A percentile compares a stretch with the other conserved stretches of the same genome.
phyloP scores from a whole-genome alignment of 2,329 filamentous ascomycete genomes.

The Aspergillus brasiliensis region DNA sequence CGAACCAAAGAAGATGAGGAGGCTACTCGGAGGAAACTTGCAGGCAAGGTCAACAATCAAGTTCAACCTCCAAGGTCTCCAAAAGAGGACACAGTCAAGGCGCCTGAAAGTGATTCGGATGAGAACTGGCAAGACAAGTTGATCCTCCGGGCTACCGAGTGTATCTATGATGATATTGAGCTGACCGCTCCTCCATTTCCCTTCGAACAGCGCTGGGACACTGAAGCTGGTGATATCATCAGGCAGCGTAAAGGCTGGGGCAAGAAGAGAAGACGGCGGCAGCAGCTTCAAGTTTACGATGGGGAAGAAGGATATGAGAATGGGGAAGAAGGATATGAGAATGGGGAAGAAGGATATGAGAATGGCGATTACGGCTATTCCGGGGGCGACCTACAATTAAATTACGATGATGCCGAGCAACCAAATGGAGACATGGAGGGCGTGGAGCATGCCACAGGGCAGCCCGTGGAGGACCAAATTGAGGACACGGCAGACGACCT shows the following conservation, averaged over 20 bases:
- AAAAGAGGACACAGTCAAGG: conserved; percentile 26
- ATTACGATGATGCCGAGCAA: conserved; percentile 48
- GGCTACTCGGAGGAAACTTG: conserved; percentile 61
- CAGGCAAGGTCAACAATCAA: conserved; percentile 53
- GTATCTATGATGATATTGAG: conserved; percentile 67
- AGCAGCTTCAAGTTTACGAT: conserved; percentile 53
- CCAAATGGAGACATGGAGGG: conserved; percentile 20
- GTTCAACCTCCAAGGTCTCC: conserved; percentile 30
- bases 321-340: too few species aligned
- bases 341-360: conserved; percentile 41
- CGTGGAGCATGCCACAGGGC: conserved; percentile 18
- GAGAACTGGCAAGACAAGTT: conserved; percentile 76
- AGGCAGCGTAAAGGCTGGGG: conserved; percentile 39
- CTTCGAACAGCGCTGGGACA: conserved; percentile 87
- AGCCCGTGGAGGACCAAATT: conserved; percentile 13
- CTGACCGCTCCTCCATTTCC: conserved; percentile 83
- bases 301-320: conserved; percentile 45
- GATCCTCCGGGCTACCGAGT: conserved; percentile 78
- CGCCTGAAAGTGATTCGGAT: conserved; percentile 49
- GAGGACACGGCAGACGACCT: conserved; percentile 52
- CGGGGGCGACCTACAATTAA: conserved; percentile 31
- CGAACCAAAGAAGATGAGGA: conserved; percentile 70
- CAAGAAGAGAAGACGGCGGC: conserved; percentile 50
- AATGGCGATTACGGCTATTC: conserved; percentile 41
- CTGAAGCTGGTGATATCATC: conserved; percentile 62